Percentiles rank a stretch among this genome's conserved stretches.
phyloP scores from a whole-genome alignment of 192 early-diverging fungal species.

The Coemansia sp. region DNA sequence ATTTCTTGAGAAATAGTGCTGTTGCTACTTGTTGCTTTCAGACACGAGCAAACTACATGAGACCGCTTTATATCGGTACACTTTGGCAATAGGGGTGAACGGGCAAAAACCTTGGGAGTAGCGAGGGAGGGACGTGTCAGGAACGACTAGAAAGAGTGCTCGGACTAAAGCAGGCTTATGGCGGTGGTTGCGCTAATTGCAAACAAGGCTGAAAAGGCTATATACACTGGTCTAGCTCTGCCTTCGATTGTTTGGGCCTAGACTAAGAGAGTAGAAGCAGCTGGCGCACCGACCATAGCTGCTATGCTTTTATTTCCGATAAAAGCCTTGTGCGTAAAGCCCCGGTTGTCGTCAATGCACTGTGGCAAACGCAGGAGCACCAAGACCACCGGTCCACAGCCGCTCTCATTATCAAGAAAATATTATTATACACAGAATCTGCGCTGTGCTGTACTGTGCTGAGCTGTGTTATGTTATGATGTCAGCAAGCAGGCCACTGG shows the following conservation, averaged over 20 bases:
- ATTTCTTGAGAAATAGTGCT: conserved; percentile 1
- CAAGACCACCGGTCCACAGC: conserved; percentile 1
- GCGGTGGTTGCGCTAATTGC: neutral
- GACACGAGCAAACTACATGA: neutral
- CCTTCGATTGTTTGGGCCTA: neutral
- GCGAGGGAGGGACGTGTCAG: neutral
- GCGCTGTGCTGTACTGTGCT: neutral
- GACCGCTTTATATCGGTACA: neutral
- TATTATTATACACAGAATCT: neutral
- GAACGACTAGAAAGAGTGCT: neutral
- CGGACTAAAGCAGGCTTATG: neutral
- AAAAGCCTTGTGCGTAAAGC: neutral
- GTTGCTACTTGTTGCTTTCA: neutral
- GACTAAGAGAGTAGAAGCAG: neutral
- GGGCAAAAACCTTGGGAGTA: neutral
- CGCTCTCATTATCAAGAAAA: conserved; percentile 5
- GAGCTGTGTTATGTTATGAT: neutral
- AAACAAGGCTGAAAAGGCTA: neutral
- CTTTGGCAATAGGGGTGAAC: neutral
- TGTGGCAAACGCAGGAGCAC: neutral
- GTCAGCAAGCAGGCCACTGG: neutral
- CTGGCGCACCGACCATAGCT: neutral
- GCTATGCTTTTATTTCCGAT: neutral
- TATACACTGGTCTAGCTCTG: neutral
- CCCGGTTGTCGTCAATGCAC: neutral